Percentiles rank a stretch among this genome's conserved stretches.
Conservation (phyloP, 257 asterid species). For the Haberlea rhodopensis region DNA sequence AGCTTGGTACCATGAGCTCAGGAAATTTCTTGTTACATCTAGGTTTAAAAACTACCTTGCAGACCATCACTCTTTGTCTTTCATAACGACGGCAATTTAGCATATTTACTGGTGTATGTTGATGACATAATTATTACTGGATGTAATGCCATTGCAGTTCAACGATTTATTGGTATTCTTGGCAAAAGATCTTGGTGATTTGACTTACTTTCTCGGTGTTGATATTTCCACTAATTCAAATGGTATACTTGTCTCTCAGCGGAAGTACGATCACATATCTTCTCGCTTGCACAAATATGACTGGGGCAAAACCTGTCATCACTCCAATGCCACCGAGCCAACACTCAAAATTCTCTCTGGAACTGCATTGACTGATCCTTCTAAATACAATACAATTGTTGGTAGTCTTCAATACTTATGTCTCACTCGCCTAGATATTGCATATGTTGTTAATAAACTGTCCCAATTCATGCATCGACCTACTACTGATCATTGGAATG, state of each 20-base stretch:
- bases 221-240: not conserved
- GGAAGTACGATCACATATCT: not conserved
- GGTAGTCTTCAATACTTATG: conserved; percentile 4
- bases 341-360: not conserved
- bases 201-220: not conserved
- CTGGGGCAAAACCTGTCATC: not conserved
- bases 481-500: conserved; percentile 10
- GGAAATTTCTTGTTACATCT: no score
- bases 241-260: not conserved
- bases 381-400: not conserved
- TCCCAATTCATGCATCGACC: conserved; percentile 1
- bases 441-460: not conserved
- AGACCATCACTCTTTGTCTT: not conserved
- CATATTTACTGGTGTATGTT: not conserved
- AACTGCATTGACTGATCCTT: not conserved
- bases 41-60: not conserved
- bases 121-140: conserved; percentile 3
- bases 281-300: not conserved
- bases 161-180: not conserved
- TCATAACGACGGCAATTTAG: not conserved
- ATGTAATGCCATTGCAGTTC: not conserved
- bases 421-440: not conserved
- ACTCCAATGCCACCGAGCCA: not conserved
- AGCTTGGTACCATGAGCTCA: conserved; percentile 2
- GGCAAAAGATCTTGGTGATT: not conserved